Conservation (phyloP, 352 stramenopile species). For the Phytophthora cryptogea region DNA sequence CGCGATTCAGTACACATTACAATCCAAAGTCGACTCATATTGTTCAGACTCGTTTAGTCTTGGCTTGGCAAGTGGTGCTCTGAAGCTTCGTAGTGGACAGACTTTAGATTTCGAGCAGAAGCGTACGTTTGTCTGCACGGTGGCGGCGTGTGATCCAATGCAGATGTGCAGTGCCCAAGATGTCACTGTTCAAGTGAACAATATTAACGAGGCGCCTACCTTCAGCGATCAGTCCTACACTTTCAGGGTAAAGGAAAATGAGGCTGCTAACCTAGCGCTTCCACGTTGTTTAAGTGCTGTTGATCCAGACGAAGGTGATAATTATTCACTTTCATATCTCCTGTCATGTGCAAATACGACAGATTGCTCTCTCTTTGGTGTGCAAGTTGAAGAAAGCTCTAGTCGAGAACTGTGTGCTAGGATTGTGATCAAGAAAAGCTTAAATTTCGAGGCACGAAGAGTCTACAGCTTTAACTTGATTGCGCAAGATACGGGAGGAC, state of each 20-base stretch:
- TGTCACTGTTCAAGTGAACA: conserved; percentile 42
- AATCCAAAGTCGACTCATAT: conserved; percentile 53
- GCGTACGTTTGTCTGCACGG: conserved; percentile 47
- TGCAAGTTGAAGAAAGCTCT: conserved; percentile 43
- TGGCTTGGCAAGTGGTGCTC: conserved; percentile 21
- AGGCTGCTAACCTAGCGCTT: conserved; percentile 5
- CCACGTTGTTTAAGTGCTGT: conserved; percentile 44
- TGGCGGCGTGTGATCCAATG: conserved; percentile 52
- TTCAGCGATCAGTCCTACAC: conserved; percentile 37
- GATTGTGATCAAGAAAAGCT: conserved; percentile 35
- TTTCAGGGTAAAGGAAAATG: conserved; percentile 52
- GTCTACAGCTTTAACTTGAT: conserved; percentile 44
- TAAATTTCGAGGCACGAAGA: conserved; percentile 52
- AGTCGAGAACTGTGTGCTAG: conserved; percentile 43
- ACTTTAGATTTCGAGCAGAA: conserved; percentile 49
- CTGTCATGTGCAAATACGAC: conserved; percentile 33
- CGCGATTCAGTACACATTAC: conserved; percentile 47
- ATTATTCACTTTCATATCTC: conserved; percentile 40
- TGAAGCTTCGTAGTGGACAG: conserved; percentile 34
- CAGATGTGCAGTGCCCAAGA: conserved; percentile 55
- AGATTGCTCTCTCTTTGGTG: conserved; percentile 44
- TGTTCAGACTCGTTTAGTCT: conserved; percentile 60
- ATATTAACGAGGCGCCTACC: conserved; percentile 57
- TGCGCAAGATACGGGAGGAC: conserved; percentile 32
- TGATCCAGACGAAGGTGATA: conserved; percentile 55